Percentiles rank a stretch among this genome's conserved stretches.
These are phyloP conservation scores for Penicillium sp. DNA, from an alignment of 2,329 filamentous ascomycete species.

Conservation along the genomic window DNA sequence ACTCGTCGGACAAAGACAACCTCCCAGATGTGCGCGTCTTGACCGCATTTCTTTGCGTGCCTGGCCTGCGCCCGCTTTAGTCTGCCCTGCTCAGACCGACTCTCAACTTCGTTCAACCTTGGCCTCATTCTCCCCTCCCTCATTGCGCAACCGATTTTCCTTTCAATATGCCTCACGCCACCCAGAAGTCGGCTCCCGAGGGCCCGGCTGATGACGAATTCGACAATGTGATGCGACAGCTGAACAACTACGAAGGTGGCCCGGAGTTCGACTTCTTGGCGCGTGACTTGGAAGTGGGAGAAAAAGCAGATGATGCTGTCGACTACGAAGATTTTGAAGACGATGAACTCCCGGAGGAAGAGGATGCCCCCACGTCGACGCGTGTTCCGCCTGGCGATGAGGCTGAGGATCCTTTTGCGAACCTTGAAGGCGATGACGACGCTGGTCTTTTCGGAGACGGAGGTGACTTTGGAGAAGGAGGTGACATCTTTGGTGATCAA, in stretches of 20 bases:
- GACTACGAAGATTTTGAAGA: slow-evolving; percentile 91
- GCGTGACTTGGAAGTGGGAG: slow-evolving; percentile 47
- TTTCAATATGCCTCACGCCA: slow-evolving; percentile 38
- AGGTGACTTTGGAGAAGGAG: slow-evolving; percentile 9
- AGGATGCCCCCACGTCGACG: slow-evolving; percentile 19
- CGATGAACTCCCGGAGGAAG: slow-evolving; percentile 74
- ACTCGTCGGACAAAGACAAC: background rate
- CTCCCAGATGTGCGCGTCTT: slow-evolving; percentile 9
- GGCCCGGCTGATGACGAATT: slow-evolving; percentile 39
- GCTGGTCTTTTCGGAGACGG: slow-evolving; percentile 26
- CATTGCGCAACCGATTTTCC: background rate
- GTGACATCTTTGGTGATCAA: slow-evolving; percentile 25
- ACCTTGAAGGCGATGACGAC: slow-evolving; percentile 38
- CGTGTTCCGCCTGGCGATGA: slow-evolving; percentile 50
- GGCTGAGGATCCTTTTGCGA: slow-evolving; percentile 44
- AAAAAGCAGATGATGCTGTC: slow-evolving; percentile 87
- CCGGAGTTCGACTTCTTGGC: slow-evolving; percentile 40
- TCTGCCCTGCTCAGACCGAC: background rate
- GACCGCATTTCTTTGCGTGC: slow-evolving; percentile 5
- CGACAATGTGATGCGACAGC: slow-evolving; percentile 40
- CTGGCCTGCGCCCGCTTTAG: slow-evolving; percentile 1
- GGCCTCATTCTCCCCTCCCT: background rate
- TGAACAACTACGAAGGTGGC: slow-evolving; percentile 37
- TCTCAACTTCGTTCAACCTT: background rate
- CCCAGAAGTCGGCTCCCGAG: slow-evolving; percentile 25